Evolutionary conservation across 106 monocot species (phyloP).

Genomic region (Gastrodia elata): DNA sequence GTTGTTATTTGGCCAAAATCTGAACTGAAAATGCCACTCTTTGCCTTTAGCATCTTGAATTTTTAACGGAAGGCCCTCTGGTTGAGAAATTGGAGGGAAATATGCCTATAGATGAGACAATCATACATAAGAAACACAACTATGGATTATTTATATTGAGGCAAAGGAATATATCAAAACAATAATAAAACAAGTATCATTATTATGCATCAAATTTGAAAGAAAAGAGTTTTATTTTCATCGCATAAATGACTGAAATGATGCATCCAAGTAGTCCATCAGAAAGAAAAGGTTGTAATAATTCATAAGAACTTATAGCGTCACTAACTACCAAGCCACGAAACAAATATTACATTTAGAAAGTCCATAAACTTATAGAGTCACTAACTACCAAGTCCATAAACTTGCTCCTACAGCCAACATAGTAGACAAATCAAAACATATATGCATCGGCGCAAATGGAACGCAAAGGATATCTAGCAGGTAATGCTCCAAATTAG

Average conservation of each 20-base stretch:
- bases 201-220: neutral
- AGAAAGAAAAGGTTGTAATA: neutral
- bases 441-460: neutral
- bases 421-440: neutral
- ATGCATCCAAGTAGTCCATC: neutral
- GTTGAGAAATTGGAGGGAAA: slow-evolving; percentile 84
- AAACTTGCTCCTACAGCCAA: neutral
- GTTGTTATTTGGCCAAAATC: slow-evolving; percentile 99
- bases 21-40: slow-evolving; percentile 93
- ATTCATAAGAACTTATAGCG: neutral
- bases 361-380: neutral
- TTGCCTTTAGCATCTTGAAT: slow-evolving; percentile 90
- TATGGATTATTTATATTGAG: neutral
- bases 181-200: neutral
- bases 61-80: slow-evolving; percentile 93
- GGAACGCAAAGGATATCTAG: neutral
- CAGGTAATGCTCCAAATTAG: neutral
- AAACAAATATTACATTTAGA: no score
- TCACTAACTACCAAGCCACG: neutral
- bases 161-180: neutral
- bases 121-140: neutral
- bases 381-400: neutral
- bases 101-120: slow-evolving; percentile 55
- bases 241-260: neutral
- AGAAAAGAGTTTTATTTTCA: neutral